A percentile compares a stretch with the other conserved stretches of the same genome.
phyloP scores from a whole-genome alignment of 768 basidiomycete species.

The Lactarius deliciosus region DNA sequence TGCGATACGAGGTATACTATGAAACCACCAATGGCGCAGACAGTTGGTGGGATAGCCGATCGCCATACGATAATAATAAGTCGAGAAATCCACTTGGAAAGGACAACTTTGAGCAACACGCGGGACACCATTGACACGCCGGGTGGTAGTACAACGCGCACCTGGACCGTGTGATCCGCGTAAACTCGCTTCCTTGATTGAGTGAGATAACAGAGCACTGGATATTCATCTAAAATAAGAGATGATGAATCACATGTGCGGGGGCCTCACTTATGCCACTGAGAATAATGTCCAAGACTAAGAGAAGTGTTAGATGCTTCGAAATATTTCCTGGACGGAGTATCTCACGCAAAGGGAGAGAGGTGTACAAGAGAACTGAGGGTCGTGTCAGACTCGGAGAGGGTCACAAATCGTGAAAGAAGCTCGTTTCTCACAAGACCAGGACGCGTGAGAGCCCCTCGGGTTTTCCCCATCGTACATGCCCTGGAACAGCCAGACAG shows the following conservation, averaged over 20 bases:
- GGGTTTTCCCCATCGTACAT: neutral
- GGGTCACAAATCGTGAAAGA: neutral
- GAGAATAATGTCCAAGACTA: slow-evolving; percentile 12
- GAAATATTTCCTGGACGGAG: neutral
- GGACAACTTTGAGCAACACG: neutral
- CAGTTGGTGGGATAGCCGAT: slow-evolving; percentile 15
- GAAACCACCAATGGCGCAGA: neutral
- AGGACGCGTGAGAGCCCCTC: neutral
- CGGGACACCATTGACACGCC: no score
- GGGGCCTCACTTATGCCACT: slow-evolving; percentile 2
- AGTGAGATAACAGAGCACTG: slow-evolving; percentile 12
- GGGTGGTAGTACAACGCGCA: neutral
- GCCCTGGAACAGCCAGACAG: neutral
- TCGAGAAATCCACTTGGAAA: slow-evolving; percentile 1
- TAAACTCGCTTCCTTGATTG: slow-evolving; percentile 7
- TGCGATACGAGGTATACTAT: neutral
- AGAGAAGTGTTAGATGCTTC: neutral
- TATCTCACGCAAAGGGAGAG: slow-evolving; percentile 4
- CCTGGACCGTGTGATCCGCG: slow-evolving; percentile 6
- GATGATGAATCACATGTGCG: neutral
- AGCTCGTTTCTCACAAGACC: neutral
- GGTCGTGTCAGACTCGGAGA: neutral
- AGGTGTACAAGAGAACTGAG: slow-evolving; percentile 1
- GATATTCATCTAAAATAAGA: neutral
- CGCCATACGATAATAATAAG: slow-evolving; percentile 9